phyloP scores from a whole-genome alignment of 768 basidiomycete genomes.

The Lyophyllum decastes region DNA sequence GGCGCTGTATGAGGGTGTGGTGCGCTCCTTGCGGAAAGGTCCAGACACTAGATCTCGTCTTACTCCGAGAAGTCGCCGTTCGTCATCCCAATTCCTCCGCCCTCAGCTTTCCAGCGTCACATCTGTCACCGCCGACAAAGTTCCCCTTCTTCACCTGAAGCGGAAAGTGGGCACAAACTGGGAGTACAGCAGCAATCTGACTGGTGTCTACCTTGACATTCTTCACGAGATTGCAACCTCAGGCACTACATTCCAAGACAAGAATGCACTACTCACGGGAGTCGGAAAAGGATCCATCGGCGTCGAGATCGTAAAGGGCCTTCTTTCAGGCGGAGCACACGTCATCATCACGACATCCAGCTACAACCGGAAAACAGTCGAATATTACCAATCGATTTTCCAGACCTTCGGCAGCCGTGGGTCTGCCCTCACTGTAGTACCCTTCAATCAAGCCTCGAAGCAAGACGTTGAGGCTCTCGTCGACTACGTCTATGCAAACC shows the following conservation, averaged over 20 bases:
- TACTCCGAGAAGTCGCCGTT: slow-evolving; percentile 73
- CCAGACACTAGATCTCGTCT: slow-evolving; percentile 62
- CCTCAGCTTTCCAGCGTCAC: slow-evolving; percentile 81
- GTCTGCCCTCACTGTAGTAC: slow-evolving; percentile 96
- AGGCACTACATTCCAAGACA: slow-evolving; percentile 98
- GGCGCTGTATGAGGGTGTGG: slow-evolving; percentile 94
- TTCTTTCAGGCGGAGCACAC: slow-evolving; percentile 94
- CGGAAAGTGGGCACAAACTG: slow-evolving; percentile 93
- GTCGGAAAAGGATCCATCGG: slow-evolving; percentile 98
- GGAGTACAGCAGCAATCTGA: slow-evolving; percentile 98
- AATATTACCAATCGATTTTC: slow-evolving; percentile 98
- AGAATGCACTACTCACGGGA: slow-evolving; percentile 96
- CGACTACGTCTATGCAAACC: slow-evolving; percentile 95
- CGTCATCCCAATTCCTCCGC: slow-evolving; percentile 96
- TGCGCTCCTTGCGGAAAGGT: slow-evolving; percentile 84
- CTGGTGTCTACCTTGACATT: slow-evolving; percentile 93
- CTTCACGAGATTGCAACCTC: slow-evolving; percentile 98
- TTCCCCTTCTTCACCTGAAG: slow-evolving; percentile 95
- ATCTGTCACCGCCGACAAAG: slow-evolving; percentile 76
- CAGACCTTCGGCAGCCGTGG: slow-evolving; percentile 94
- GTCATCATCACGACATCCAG: slow-evolving; percentile 98
- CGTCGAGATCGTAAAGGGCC: slow-evolving; percentile 95
- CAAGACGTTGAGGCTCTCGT: slow-evolving; percentile 98
- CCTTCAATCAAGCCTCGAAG: slow-evolving; percentile 99
- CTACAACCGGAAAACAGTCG: slow-evolving; percentile 92